These are phyloP conservation scores for Gaultheria prostrata DNA, from an alignment of 148 eudicot genomes.

Conservation along the genomic window DNA sequence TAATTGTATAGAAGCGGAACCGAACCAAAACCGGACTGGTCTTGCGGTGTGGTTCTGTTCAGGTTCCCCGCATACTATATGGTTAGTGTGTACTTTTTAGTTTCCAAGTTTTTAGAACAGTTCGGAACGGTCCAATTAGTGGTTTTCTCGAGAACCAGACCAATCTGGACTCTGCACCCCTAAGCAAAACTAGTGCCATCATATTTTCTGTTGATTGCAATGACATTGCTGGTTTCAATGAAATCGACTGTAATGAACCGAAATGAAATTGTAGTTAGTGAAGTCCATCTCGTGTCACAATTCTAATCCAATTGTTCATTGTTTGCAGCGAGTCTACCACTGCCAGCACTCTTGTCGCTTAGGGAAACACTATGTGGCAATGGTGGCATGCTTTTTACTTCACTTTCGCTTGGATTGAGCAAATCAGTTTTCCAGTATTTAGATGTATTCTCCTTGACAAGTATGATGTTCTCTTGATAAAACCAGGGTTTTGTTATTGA, in stretches of 20 bases:
- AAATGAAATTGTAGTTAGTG: neutral
- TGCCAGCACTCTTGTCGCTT: constrained; percentile 49
- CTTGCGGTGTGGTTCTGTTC: no score
- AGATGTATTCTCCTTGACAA: neutral
- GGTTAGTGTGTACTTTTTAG: no score
- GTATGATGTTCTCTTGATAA: no score
- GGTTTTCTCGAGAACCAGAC: no score
- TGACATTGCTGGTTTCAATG: neutral
- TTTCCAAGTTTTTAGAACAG: no score
- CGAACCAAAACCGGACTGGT: no score
- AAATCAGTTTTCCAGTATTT: neutral
- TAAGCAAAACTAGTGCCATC: neutral
- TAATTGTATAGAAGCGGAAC: no score
- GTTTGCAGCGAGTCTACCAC: constrained; percentile 47
- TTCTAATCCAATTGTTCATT: neutral
- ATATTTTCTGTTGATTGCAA: neutral
- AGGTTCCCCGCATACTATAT: no score
- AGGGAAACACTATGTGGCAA: neutral
- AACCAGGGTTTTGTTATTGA: neutral
- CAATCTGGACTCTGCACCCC: no score
- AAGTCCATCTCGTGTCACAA: neutral
- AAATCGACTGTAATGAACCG: neutral
- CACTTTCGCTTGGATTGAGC: constrained; percentile 1
- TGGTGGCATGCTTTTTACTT: neutral
- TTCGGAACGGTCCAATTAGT: no score